Percentiles rank a stretch among this genome's conserved stretches.
Conservation (phyloP, 1,139 yeast species). For the Tardiomyces blankii region DNA sequence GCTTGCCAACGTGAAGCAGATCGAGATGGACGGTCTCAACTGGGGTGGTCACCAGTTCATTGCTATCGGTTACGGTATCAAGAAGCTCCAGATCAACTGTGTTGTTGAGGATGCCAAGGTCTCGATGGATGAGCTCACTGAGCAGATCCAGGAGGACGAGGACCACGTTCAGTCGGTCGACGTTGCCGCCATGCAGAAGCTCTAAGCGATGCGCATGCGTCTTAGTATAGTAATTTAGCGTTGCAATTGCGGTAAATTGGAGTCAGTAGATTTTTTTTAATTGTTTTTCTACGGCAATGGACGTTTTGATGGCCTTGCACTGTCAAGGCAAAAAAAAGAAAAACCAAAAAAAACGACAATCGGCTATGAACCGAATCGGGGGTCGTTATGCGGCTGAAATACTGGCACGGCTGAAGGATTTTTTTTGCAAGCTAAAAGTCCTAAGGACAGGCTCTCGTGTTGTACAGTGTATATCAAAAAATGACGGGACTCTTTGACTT, state of each 20-base stretch:
- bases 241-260: background rate
- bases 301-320: no score
- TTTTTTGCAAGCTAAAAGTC: background rate
- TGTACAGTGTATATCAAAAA: no score
- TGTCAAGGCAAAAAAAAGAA: no score
- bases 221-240: background rate
- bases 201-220: slow-evolving; percentile 37
- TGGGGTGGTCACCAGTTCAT: slow-evolving; percentile 99
- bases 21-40: slow-evolving; percentile 82
- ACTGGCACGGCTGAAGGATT: background rate
- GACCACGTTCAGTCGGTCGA: slow-evolving; percentile 99
- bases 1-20: slow-evolving; percentile 72
- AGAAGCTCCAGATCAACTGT: slow-evolving; percentile 97
- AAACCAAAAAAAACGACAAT: no score
- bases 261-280: no score
- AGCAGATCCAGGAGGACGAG: slow-evolving; percentile 82
- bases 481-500: slow-evolving; percentile 3
- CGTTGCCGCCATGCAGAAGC: slow-evolving; percentile 96
- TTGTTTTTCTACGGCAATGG: no score
- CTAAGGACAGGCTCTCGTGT: no score
- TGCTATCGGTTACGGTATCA: slow-evolving; percentile 99
- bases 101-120: slow-evolving; percentile 97
- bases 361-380: no score
- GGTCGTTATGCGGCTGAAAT: background rate
- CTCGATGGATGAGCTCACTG: slow-evolving; percentile 84